Conservation (phyloP, 2,329 filamentous ascomycete species). For the Periconia macrospinosa region DNA sequence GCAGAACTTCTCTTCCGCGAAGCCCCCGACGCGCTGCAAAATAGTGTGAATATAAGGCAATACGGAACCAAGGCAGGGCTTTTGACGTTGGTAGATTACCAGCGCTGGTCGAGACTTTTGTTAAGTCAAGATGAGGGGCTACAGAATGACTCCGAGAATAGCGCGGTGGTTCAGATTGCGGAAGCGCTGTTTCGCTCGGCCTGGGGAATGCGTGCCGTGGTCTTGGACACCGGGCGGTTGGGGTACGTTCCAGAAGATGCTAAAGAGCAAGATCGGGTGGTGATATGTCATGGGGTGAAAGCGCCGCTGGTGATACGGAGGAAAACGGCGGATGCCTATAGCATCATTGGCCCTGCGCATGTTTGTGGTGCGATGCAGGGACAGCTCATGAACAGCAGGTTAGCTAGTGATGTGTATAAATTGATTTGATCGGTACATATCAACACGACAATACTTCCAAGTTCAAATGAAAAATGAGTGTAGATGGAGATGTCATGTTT, state of each 20-base stretch:
- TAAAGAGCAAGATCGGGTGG: not conserved
- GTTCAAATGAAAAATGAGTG: too few relatives aligned
- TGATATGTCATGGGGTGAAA: conserved; percentile 3
- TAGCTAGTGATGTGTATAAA: not conserved
- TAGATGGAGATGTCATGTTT: too few relatives aligned
- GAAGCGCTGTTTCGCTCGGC: conserved; percentile 3
- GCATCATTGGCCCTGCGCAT: conserved; percentile 2
- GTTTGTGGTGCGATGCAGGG: conserved; percentile 3
- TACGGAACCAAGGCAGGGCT: not conserved
- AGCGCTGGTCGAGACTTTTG: not conserved
- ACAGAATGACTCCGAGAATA: not conserved
- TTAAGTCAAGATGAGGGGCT: not conserved
- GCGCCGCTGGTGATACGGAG: conserved; percentile 3
- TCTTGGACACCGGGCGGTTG: not conserved
- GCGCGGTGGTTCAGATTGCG: not conserved
- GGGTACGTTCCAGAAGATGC: conserved; percentile 4
- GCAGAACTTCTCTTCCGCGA: not conserved
- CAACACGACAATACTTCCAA: too few relatives aligned
- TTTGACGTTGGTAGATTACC: not conserved
- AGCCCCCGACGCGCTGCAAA: not conserved
- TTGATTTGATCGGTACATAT: not conserved
- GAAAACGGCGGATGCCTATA: not conserved
- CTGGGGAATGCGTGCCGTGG: conserved; percentile 4
- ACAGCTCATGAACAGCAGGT: not conserved
- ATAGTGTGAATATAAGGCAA: not conserved